A percentile compares a stretch with the other conserved stretches of the same genome.
phyloP scores from a whole-genome alignment of 495 filamentous ascomycete species.

The Daldinia vernicosa region DNA sequence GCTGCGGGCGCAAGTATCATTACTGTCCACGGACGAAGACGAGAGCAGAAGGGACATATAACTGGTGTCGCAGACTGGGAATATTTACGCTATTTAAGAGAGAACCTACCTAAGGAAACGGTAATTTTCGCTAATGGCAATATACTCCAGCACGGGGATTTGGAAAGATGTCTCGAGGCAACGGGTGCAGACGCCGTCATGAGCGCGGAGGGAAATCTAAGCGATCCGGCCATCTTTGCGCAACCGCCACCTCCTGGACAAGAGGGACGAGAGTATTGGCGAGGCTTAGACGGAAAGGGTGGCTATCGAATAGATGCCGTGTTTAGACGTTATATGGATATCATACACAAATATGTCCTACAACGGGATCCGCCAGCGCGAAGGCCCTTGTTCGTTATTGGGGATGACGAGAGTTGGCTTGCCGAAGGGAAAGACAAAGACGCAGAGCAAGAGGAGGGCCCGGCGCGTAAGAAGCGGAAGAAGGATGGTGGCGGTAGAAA shows the following conservation, averaged over 20 bases:
- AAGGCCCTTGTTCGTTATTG: slow-evolving; percentile 77
- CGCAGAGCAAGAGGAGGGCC: slow-evolving; percentile 51
- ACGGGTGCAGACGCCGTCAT: slow-evolving; percentile 94
- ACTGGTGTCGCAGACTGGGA: slow-evolving; percentile 95
- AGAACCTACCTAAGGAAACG: slow-evolving; percentile 83
- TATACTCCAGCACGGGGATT: slow-evolving; percentile 81
- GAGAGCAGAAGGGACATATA: slow-evolving; percentile 96
- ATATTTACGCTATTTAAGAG: slow-evolving; percentile 80
- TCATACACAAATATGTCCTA: slow-evolving; percentile 79
- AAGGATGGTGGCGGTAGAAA: slow-evolving; percentile 59
- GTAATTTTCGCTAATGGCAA: slow-evolving; percentile 98
- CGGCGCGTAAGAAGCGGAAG: slow-evolving; percentile 67
- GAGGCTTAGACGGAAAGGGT: slow-evolving; percentile 78
- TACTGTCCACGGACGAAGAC: slow-evolving; percentile 85
- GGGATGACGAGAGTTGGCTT: slow-evolving; percentile 61
- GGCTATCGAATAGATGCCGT: slow-evolving; percentile 92
- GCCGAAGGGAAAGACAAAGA: slow-evolving; percentile 31
- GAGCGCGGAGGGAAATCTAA: slow-evolving; percentile 93
- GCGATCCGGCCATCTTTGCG: slow-evolving; percentile 88
- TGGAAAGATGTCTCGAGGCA: slow-evolving; percentile 79
- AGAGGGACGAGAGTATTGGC: slow-evolving; percentile 83
- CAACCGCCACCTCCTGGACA: slow-evolving; percentile 67
- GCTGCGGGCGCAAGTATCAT: slow-evolving; percentile 90
- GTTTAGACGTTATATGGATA: slow-evolving; percentile 86
- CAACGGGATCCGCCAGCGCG: slow-evolving; percentile 67